Base-by-base conservation (phyloP, 345 rosid species). In the Trapa incisa region DNA sequence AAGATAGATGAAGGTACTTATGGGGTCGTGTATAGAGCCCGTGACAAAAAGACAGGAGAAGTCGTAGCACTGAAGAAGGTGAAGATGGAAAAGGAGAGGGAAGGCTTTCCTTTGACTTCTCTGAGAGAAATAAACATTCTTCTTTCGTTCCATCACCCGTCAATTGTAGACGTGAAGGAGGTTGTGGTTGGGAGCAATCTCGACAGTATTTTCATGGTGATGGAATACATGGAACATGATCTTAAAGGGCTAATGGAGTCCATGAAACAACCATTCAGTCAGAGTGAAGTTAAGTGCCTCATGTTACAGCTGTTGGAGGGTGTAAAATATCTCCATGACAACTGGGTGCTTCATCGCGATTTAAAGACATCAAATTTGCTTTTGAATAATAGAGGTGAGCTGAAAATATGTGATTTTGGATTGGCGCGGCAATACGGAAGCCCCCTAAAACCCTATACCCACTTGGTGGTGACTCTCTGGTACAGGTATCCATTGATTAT, bases 201-300 rank as follows among this genome's bases (percentile, higher is more conserved):
- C 67, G 95, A 94, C 77, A 94, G 97, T 76, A 94, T 94, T 73
- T 94, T 83, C 77, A 94, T 94, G 99, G 99, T 86, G 71, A 94
- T 94, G 99, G 99, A 94, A 75, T 94, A 94, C 75, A 94, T 94
- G 99, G 97, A 94, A 79, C 99, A 94, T 83, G 99, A 94, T 75
- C 87, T 94, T 33, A 94, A 91, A 76, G 99, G 80, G 39, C 83
- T 94, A 61, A 94, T 94, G 97, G 99, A 91, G 80, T 74, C 96
- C 36, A 87, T 94, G 97, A 87, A 87, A 84, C 97, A 94, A 74
- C 96, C 97, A 53, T 94, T 87, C 77, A 94, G 97, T 80, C 99
- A 91, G 77, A 94, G 99, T 79, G 97, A 94, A 79, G 99, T 94
- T 68, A 94, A 94, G 75, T 94, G 99, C 82, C 78, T 94, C 70